phyloP scores from a whole-genome alignment of 768 basidiomycete species.

The Boletus speciosus region DNA sequence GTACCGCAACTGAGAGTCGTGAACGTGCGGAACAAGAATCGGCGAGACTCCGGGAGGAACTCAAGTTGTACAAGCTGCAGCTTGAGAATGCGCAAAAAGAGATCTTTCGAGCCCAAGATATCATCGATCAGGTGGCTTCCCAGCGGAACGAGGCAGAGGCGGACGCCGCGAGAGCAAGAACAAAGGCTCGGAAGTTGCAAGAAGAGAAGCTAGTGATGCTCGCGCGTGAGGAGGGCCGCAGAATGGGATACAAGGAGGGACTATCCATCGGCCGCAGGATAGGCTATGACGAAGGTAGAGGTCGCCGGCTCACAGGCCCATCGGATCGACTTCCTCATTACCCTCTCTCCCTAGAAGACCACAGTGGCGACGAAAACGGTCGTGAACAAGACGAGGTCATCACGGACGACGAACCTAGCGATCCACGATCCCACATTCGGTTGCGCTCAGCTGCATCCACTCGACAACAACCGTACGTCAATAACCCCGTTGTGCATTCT shows the following conservation, averaged over 20 bases:
- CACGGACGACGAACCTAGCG: conserved; percentile 22
- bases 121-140: conserved; percentile 40
- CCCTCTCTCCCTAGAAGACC: conserved; percentile 10
- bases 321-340: conserved; percentile 10
- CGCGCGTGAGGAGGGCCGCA: conserved; percentile 44
- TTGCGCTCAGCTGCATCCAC: conserved; percentile 15
- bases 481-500: not conserved
- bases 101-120: conserved; percentile 40
- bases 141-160: conserved; percentile 46
- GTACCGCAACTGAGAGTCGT: conserved; percentile 39
- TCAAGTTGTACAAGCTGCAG: conserved; percentile 44
- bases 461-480: conserved; percentile 26
- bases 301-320: conserved; percentile 7
- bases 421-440: conserved; percentile 12
- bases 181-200: conserved; percentile 41
- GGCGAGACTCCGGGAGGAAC: conserved; percentile 38
- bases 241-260: conserved; percentile 41
- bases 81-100: conserved; percentile 44
- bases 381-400: conserved; percentile 10
- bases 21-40: conserved; percentile 38
- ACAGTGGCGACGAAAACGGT: conserved; percentile 13
- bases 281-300: conserved; percentile 29
- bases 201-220: conserved; percentile 39
- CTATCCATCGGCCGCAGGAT: conserved; percentile 32
- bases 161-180: conserved; percentile 41